A percentile compares a stretch with the other conserved stretches of the same genome.
Conservation (phyloP, 2,329 filamentous ascomycete genomes). For the Chaetomiaceae sp. region DNA sequence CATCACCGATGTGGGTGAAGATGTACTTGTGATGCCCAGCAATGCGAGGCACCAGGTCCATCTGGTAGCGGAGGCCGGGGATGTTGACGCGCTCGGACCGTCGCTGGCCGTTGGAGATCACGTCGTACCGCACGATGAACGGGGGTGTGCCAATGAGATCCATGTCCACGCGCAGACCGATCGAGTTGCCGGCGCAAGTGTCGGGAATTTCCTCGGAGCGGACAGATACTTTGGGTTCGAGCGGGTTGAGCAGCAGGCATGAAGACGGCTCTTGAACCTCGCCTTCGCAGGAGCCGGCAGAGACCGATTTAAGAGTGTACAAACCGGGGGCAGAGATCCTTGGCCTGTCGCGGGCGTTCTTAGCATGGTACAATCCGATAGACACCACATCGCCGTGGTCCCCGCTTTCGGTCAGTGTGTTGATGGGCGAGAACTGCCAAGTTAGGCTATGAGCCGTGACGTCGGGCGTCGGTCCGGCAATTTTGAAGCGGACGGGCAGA, state of each 20-base stretch:
- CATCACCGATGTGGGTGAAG: constrained; percentile 75
- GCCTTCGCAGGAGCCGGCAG: constrained; percentile 74
- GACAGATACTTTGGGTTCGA: constrained; percentile 73
- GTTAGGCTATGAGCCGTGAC: constrained; percentile 66
- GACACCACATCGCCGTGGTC: constrained; percentile 59
- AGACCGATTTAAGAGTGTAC: constrained; percentile 76
- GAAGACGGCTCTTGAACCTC: constrained; percentile 90
- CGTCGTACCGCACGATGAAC: constrained; percentile 74
- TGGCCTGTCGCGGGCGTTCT: constrained; percentile 57
- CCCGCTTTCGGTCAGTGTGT: constrained; percentile 61
- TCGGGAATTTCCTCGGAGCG: constrained; percentile 79
- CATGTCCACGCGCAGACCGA: constrained; percentile 81
- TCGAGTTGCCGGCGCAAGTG: constrained; percentile 89
- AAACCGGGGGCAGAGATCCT: constrained; percentile 71
- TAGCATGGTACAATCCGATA: constrained; percentile 53
- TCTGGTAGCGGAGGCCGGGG: constrained; percentile 69
- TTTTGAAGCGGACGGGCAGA: constrained; percentile 66
- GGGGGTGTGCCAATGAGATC: constrained; percentile 90
- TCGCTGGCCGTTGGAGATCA: constrained; percentile 56
- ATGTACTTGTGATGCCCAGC: constrained; percentile 84
- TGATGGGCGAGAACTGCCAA: constrained; percentile 76
- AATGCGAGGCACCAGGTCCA: constrained; percentile 73
- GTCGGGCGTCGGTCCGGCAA: constrained; percentile 51
- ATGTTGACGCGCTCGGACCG: constrained; percentile 52
- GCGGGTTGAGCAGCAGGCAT: constrained; percentile 86